Conservation (phyloP, 441 rosid species). For the Euphorbia celastroides region DNA sequence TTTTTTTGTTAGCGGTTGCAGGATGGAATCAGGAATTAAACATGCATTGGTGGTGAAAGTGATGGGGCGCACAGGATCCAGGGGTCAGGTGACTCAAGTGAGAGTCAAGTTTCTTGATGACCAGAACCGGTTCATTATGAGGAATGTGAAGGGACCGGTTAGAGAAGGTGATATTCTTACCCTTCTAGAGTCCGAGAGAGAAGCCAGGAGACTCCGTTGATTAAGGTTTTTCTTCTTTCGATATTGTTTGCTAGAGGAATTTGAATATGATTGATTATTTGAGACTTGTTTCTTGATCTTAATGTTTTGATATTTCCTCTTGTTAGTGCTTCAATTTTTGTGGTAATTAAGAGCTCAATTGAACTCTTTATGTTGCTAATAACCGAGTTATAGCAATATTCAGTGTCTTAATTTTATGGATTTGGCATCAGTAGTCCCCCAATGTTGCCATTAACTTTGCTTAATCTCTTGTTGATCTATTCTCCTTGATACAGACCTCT, state of each 20-base stretch:
- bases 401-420: too few relatives aligned
- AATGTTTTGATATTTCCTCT: too few relatives aligned
- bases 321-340: too few relatives aligned
- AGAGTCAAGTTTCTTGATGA: conserved; percentile 73
- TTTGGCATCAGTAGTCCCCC: too few relatives aligned
- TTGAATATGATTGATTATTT: not conserved
- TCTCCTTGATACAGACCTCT: too few relatives aligned
- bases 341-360: too few relatives aligned
- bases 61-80: conserved; percentile 78
- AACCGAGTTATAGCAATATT: too few relatives aligned
- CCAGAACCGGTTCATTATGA: conserved; percentile 75
- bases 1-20: too few relatives aligned
- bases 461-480: too few relatives aligned
- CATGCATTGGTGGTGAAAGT: conserved; percentile 78
- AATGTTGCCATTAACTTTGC: too few relatives aligned
- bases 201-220: conserved; percentile 90
- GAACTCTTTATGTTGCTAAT: too few relatives aligned
- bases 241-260: not conserved
- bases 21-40: conserved; percentile 72
- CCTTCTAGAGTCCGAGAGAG: conserved; percentile 81
- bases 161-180: conserved; percentile 85
- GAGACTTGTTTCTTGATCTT: too few relatives aligned
- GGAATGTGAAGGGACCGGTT: conserved; percentile 89
- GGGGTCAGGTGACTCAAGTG: conserved; percentile 87
- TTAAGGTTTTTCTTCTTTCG: not conserved